Evolutionary conservation across 2,329 filamentous ascomycete genomes (phyloP), one percentile per base, ranked within the genome.

Genomic region (Bipolaris bicolor): DNA sequence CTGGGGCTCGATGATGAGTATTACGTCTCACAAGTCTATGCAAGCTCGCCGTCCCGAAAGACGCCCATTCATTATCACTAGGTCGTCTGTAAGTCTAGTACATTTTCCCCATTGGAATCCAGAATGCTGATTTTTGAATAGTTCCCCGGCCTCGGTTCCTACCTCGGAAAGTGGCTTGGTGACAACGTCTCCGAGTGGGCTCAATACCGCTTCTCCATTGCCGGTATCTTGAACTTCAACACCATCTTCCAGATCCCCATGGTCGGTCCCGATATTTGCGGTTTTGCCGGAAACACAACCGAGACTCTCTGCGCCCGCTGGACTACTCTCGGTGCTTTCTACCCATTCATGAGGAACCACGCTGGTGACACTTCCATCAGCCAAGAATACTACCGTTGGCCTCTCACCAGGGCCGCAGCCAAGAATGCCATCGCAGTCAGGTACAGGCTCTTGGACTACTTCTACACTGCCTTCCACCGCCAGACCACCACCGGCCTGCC

Each of bases 321-420:
- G 90, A 84, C 88, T 1, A 84, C 83, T 26, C 81, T 91, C 0
- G 89, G 88, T n/a, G 89, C 89, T 7, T 91, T 92, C 77, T 82
- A 83, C 29, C 86, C 89, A 0, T 92, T 92, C 79, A 91, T 86
- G 79, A 86, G 90, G 49, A 88, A 91, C 70, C 90, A 92, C 78
- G 88, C 88, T 58, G 80, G 65, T 33, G 76, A 82, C 46, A 73
- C 77, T n/a, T 75, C 73, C 1, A 80, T 84, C n/a, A 70, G 70
- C 3, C 90, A 92, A 70, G 90, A 92, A 70, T 89, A 90, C 71
- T 74, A 72, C 58, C 63, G 64, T 46, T 73, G 69, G 71, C 60
- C 62, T 2, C 57, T 64, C 70, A 89, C 90, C 2, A 80, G 88
- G 0, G 78, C 83, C 18, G 87, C 88, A 0, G 89, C 89, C 0